Evolutionary conservation across 352 stramenopile genomes (phyloP), one percentile per base, ranked within the genome.

Genomic region (Thalassiosira sp.): DNA sequence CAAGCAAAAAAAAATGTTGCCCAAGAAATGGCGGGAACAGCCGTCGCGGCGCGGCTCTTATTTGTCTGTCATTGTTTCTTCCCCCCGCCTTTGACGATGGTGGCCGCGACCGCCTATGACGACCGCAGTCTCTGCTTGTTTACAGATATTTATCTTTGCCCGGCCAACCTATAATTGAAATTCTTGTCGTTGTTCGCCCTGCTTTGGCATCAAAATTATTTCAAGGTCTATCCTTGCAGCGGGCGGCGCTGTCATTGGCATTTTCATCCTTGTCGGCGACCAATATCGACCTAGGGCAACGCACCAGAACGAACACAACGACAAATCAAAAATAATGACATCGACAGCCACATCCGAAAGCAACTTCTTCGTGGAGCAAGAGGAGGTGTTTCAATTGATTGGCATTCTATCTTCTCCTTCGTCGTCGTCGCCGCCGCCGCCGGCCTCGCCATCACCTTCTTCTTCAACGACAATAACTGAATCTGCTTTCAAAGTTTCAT

Each of bases 301-400:
- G 31, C 5, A 40, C 31, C 31, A 10, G 5, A 40, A 10, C 5
- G 31, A 40, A 40, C 31, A 40, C 5, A 40, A 10, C 31, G 5
- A 40, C 5, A 40, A 40, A 10, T 40, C 31, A 40, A 40, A 40
- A 65, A 65, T 42, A 72, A 72, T 72, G 49, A 64, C 49, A 25
- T 72, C 62, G 40, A 80, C 24, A 6, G 63, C 70, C 5, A 63
- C 76, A 49, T 84, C 51, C 25, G 64, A 80, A 48, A 70, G 40
- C 59, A 58, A 33, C 37, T 74, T 84, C 52, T 84, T 84, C 65
- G 33, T 60, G 7, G 71, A 84, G 56, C 43, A 68, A 56, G 63
- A 81, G 11, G 68, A 84, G 48, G 76, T 71, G 1, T 69, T 76
- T 15, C 8, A 56, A 37, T 66, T 84, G 64, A 81, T 84, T 31